These are phyloP conservation scores for Daldinia decipiens DNA, from an alignment of 495 filamentous ascomycete species.

Conservation along the genomic window DNA sequence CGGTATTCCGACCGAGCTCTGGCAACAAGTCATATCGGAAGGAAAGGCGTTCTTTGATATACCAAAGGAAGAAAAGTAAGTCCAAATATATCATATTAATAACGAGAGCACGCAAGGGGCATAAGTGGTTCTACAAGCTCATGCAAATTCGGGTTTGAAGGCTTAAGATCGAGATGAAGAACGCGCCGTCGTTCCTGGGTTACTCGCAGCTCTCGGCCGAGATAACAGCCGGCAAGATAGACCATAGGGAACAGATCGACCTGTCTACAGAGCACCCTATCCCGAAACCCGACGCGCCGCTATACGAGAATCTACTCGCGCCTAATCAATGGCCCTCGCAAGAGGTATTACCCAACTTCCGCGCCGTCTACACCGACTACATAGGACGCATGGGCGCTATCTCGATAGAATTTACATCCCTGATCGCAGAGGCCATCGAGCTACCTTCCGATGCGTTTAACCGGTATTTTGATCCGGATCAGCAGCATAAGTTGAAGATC, in stretches of 20 bases:
- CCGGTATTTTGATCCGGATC: slow-evolving; percentile 78
- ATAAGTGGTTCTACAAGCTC: slow-evolving; percentile 10
- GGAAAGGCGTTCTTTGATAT: slow-evolving; percentile 83
- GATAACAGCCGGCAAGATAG: slow-evolving; percentile 66
- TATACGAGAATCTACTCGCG: slow-evolving; percentile 81
- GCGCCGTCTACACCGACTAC: slow-evolving; percentile 74
- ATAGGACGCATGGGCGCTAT: slow-evolving; percentile 76
- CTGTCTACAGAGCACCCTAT: slow-evolving; percentile 79
- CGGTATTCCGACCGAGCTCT: slow-evolving; percentile 73
- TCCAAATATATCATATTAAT: slow-evolving; percentile 1
- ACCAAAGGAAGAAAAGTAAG: slow-evolving; percentile 78
- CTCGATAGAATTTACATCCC: slow-evolving; percentile 77
- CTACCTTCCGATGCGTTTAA: slow-evolving; percentile 77
- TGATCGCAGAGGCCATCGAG: slow-evolving; percentile 88
- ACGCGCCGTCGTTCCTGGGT: slow-evolving; percentile 71
- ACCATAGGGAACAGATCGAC: slow-evolving; percentile 92
- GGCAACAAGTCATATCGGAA: slow-evolving; percentile 73
- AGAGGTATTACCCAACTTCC: slow-evolving; percentile 74
- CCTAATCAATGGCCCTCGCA: slow-evolving; percentile 92
- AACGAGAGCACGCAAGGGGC: background rate
- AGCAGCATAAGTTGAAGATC: slow-evolving; percentile 93
- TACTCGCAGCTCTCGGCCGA: slow-evolving; percentile 71
- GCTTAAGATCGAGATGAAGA: slow-evolving; percentile 89
- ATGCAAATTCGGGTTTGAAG: slow-evolving; percentile 47
- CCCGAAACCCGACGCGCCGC: slow-evolving; percentile 69